Base-by-base conservation (phyloP, 1,284 basidiomycete genomes). In the Agroathelia rolfsii region DNA sequence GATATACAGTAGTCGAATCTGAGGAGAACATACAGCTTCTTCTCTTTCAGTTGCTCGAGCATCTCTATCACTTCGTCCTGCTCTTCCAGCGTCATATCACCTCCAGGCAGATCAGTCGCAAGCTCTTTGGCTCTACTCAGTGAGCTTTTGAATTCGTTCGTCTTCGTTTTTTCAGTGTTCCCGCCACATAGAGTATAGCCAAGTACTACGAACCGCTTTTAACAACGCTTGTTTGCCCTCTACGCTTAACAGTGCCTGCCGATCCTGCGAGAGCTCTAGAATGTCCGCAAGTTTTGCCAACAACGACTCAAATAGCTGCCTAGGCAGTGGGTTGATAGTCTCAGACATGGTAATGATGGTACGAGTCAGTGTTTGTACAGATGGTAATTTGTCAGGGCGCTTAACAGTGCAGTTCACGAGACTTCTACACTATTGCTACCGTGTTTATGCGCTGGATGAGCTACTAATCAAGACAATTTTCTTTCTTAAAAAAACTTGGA, bases 181-280 rank as follows among this genome's bases (percentile, higher is more conserved):
- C 29, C 26, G 35, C 30, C 38, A 15, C 9, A 13, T n/a, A 16
- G 20, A 19, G 15, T 15, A 21, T 16, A 13, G 11, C 30, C 16
- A 28, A 20, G 10, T n/a, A n/a, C n/a, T n/a, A 59, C 68, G 36
- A 30, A 79, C 77, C 19, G 75, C 69, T 39, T 75, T 68, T 5
- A 80, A 58, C 6, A 81, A 57, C n/a, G 66, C 63, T 42, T 77
- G 75, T 43, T 68, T 77, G n/a, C n/a, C n/a, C n/a, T n/a, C n/a
- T n/a, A n/a, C n/a, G n/a, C n/a, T n/a, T n/a, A n/a, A n/a, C n/a
- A n/a, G n/a, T 13, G 66, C 64, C 41, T 74, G 66, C 3, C 64
- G 64, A 7, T 65, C 72, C 40, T 73, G 72, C 0, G 69, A 69
- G 20, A 73, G 56, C 41, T 75, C 61, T 7, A 78, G 55, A 13